Base-by-base conservation (phyloP, 768 basidiomycete species). In the Mycena capillaripes region DNA sequence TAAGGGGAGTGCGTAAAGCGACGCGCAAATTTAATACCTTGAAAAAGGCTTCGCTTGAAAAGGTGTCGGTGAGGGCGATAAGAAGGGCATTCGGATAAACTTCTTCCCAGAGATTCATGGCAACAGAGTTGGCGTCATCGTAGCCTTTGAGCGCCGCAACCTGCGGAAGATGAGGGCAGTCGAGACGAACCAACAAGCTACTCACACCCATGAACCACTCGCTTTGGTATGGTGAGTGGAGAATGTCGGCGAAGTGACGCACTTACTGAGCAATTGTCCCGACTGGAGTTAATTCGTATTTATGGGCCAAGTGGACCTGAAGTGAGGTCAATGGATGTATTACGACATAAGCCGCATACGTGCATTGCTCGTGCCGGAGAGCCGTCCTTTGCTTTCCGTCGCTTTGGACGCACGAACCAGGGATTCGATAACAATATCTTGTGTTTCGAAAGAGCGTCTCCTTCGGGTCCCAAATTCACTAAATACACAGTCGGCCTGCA, bases 41-140 rank as follows among this genome's bases (percentile, higher is more conserved):
- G 85, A 96, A 97, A 83, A 98, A 99, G 0, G 89, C 91, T 36
- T 89, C 82, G 2, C 94, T 95, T 8, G 97, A 94, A 82, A 98
- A 99, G 0, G 98, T 99, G 82, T 99, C 98, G 17, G 98, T 98
- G 38, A 98, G 84, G 23, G 97, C 96, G 69, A 95, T 89, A 64
- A 93, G 88, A 32, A 90, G 82, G 36, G 83, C 75, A 78, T 89
- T 80, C 6, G 84, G 82, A 76, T 94, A 92, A 48, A 93, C 91
- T 56, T 89, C 82, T 78, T 98, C 95, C 98, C 98, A 99, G 60
- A 95, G 87, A 50, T 92, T 87, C 79, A 99, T 85, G 0, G 96
- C 95, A 14, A 84, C 82, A 0, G 85, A 82, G 79, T 98, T 96
- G 23, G 91, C 91, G 44, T 88, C 81, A 66, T 92, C 89, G 78